Conservation (phyloP, 768 basidiomycete genomes). For the Amanita inopinata region DNA sequence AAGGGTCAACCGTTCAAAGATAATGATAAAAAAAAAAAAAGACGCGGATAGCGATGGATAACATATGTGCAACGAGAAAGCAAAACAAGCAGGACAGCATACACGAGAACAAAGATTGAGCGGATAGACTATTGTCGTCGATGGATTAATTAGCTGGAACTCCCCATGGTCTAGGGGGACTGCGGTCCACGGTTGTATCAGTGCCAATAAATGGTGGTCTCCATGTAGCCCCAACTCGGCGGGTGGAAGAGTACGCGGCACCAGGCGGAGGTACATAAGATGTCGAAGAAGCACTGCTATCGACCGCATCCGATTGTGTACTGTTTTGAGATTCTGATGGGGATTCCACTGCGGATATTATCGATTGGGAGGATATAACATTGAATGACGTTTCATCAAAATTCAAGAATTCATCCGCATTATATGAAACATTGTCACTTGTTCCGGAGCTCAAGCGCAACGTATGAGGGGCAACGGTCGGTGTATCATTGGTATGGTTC, state of each 20-base stretch:
- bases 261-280: slow-evolving; percentile 48
- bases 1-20: too few species aligned
- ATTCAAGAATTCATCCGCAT: slow-evolving; percentile 30
- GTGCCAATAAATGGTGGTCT: slow-evolving; percentile 16
- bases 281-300: slow-evolving; percentile 10
- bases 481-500: slow-evolving; percentile 16
- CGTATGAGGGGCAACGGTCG: slow-evolving; percentile 10
- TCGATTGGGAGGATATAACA: slow-evolving; percentile 6
- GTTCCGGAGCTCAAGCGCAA: slow-evolving; percentile 1
- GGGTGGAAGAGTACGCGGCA: slow-evolving; percentile 35
- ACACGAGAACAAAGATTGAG: slow-evolving; percentile 7
- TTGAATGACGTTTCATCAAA: slow-evolving; percentile 16
- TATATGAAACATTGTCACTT: slow-evolving; percentile 14
- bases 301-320: slow-evolving; percentile 14
- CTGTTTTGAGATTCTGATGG: slow-evolving; percentile 11
- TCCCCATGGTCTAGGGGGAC: slow-evolving; percentile 19
- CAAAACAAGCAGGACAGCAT: slow-evolving; percentile 15
- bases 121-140: too few species aligned
- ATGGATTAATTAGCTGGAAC: slow-evolving; percentile 15
- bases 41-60: too few species aligned
- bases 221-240: slow-evolving; percentile 51
- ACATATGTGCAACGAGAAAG: slow-evolving; percentile 11
- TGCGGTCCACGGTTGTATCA: slow-evolving; percentile 21
- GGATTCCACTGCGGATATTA: slow-evolving; percentile 9
- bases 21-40: too few species aligned